Percentiles rank a stretch among this genome's conserved stretches.
Conservation (phyloP, 352 stramenopile genomes). For the Phytophthora colocasiae region DNA sequence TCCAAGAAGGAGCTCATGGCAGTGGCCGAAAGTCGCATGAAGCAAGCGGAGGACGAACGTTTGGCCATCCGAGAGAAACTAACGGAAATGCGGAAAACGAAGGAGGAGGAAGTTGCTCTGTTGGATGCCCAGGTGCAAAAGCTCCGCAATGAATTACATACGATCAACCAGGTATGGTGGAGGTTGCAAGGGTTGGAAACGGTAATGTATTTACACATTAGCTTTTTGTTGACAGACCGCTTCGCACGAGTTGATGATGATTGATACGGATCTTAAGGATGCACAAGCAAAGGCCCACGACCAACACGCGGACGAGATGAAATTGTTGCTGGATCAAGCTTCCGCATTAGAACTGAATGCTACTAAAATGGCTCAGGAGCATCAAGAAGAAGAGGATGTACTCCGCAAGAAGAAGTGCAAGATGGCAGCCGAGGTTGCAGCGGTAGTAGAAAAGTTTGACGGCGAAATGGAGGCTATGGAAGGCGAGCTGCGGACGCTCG, state of each 20-base stretch:
- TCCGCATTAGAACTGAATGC: constrained; percentile 60
- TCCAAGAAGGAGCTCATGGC: constrained; percentile 85
- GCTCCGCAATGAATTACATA: constrained; percentile 75
- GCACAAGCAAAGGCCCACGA: constrained; percentile 77
- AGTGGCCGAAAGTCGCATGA: constrained; percentile 77
- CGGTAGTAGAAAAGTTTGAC: constrained; percentile 83
- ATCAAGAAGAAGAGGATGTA: constrained; percentile 82
- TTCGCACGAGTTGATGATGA: constrained; percentile 78
- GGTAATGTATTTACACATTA: background rate
- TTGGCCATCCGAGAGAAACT: constrained; percentile 80
- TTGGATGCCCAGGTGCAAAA: constrained; percentile 86
- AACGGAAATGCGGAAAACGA: constrained; percentile 75
- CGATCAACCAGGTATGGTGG: constrained; percentile 64
- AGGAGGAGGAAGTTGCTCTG: constrained; percentile 84
- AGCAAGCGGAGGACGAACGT: constrained; percentile 85
- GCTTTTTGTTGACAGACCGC: constrained; percentile 41
- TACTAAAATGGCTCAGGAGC: constrained; percentile 78
- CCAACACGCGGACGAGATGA: constrained; percentile 84
- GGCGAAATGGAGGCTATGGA: constrained; percentile 73
- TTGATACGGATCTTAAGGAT: constrained; percentile 81
- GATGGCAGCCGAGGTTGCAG: constrained; percentile 71
- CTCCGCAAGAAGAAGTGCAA: constrained; percentile 89
- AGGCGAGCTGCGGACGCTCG: constrained; percentile 56
- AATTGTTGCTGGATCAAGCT: constrained; percentile 64
- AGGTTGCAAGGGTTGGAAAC: background rate